Conservation (phyloP, 306 rosid species). For the Prosopis cineraria region DNA sequence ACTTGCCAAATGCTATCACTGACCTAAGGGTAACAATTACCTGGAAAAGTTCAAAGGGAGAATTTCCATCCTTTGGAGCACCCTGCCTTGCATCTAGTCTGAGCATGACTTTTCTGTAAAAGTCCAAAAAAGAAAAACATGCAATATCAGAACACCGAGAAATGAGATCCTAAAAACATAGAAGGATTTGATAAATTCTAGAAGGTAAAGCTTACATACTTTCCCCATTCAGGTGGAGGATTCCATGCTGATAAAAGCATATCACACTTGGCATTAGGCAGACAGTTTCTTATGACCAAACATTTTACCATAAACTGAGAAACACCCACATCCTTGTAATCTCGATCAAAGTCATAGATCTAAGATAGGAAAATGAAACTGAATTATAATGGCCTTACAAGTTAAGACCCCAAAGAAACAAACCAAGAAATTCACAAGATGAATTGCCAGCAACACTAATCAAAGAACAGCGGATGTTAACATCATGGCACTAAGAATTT, state of each 20-base stretch:
- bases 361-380: constrained; percentile 38
- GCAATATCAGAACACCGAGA: constrained; percentile 20
- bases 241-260: constrained; percentile 95
- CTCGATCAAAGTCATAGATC: constrained; percentile 96
- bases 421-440: constrained; percentile 12
- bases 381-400: constrained; percentile 42
- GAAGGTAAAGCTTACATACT: constrained; percentile 56
- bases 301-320: constrained; percentile 81
- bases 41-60: constrained; percentile 84
- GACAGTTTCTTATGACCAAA: constrained; percentile 87
- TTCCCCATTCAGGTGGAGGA: constrained; percentile 95
- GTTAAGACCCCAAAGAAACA: neutral
- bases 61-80: constrained; percentile 85
- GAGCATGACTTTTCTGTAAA: constrained; percentile 76
- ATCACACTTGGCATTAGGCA: constrained; percentile 81
- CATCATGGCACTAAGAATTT: neutral
- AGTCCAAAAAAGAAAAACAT: constrained; percentile 21
- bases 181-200: constrained; percentile 13
- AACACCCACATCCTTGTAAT: constrained; percentile 92
- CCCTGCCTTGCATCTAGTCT: constrained; percentile 92
- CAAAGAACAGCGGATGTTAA: neutral
- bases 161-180: constrained; percentile 9
- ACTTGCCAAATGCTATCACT: neutral
- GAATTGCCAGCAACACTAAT: constrained; percentile 13
- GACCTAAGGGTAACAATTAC: constrained; percentile 44